Conservation (phyloP, 1,139 yeast genomes). For the Maudiozyma humilis region DNA sequence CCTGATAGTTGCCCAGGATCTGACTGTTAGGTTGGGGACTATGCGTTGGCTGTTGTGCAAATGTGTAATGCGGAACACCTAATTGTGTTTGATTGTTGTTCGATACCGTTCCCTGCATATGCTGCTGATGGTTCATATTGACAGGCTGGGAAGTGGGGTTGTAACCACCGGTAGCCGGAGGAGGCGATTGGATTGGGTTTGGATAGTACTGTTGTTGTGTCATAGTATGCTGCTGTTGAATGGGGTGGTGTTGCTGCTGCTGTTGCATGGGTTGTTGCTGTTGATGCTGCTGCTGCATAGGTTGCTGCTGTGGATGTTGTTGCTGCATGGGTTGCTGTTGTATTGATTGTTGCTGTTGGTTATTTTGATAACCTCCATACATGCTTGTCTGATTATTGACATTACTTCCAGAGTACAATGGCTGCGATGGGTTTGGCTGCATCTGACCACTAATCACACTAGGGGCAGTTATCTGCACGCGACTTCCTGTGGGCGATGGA, state of each 20-base stretch:
- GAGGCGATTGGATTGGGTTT: constrained; percentile 3
- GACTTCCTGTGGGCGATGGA: constrained; percentile 21
- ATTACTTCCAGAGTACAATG: not conserved
- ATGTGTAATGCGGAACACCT: not conserved
- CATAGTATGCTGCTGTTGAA: too few species aligned
- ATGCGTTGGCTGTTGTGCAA: not conserved
- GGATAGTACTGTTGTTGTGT: constrained; percentile 1
- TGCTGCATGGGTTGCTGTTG: constrained; percentile 1
- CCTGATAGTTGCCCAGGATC: constrained; percentile 52
- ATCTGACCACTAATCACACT: not conserved
- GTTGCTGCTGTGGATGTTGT: constrained; percentile 9
- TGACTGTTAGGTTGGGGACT: constrained; percentile 24
- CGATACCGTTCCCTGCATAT: not conserved
- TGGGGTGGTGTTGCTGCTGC: constrained; percentile 4
- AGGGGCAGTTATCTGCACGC: constrained; percentile 10
- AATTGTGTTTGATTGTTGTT: constrained; percentile 1
- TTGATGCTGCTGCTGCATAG: constrained; percentile 10
- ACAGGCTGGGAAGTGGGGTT: not conserved
- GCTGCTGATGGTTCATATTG: not conserved
- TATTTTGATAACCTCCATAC: not conserved
- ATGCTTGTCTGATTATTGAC: too few species aligned
- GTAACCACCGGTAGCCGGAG: not conserved
- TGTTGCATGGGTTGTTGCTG: constrained; percentile 8
- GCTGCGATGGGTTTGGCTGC: not conserved
- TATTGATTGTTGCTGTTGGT: not conserved